Percentiles rank a stretch among this genome's conserved stretches.
These are phyloP conservation scores for Saccharomyces kudriavzevii DNA, from an alignment of 805 yeast genomes.

Conservation along the genomic window DNA sequence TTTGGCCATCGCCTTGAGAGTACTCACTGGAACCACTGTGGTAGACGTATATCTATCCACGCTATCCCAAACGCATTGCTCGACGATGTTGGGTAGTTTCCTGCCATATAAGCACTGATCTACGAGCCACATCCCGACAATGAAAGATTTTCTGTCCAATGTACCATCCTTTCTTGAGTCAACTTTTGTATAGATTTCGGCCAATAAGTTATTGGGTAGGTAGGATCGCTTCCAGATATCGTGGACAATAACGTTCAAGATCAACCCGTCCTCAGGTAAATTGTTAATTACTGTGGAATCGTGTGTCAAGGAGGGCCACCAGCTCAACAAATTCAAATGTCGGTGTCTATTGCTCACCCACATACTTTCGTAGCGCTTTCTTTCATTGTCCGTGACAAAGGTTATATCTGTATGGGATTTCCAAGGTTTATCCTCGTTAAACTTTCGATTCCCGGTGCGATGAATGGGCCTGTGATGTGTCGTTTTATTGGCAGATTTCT, in stretches of 20 bases:
- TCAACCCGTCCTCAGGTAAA: slow-evolving; percentile 26
- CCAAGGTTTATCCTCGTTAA: slow-evolving; percentile 91
- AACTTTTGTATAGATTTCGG: slow-evolving; percentile 63
- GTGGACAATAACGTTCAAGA: slow-evolving; percentile 46
- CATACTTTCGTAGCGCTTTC: slow-evolving; percentile 83
- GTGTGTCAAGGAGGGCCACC: slow-evolving; percentile 15
- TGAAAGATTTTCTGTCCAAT: slow-evolving; percentile 66
- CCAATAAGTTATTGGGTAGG: slow-evolving; percentile 52
- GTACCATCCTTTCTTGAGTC: slow-evolving; percentile 61
- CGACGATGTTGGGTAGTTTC: slow-evolving; percentile 67
- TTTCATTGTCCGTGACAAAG: slow-evolving; percentile 48
- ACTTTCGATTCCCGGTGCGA: slow-evolving; percentile 24
- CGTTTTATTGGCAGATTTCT: slow-evolving; percentile 8
- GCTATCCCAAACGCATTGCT: slow-evolving; percentile 69
- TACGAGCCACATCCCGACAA: slow-evolving; percentile 93
- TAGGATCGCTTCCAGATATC: slow-evolving; percentile 74
- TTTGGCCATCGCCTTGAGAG: slow-evolving; percentile 10
- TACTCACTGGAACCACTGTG: slow-evolving; percentile 9
- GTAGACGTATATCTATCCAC: slow-evolving; percentile 31
- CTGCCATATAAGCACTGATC: slow-evolving; percentile 93
- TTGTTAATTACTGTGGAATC: background rate
- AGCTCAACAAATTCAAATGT: slow-evolving; percentile 36
- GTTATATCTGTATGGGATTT: slow-evolving; percentile 62
- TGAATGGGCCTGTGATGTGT: slow-evolving; percentile 8
- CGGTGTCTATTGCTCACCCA: slow-evolving; percentile 83